These are phyloP conservation scores for Capronia coronata DNA, from an alignment of 2,329 filamentous ascomycete species.

Conservation along the genomic window DNA sequence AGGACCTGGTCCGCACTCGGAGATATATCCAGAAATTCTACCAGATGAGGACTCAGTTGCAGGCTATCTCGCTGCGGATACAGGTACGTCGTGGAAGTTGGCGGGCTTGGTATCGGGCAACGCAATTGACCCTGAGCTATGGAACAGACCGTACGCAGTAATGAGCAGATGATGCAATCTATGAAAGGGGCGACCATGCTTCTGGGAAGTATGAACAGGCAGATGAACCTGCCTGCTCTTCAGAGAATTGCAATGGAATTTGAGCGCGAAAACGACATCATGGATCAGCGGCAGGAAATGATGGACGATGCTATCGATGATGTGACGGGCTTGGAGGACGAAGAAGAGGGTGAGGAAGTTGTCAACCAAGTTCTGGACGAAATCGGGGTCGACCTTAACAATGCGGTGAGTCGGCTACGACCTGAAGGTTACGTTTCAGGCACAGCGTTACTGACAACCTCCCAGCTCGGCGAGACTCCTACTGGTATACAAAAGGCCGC, in stretches of 20 bases:
- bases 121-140: background rate
- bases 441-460: conserved; percentile 12
- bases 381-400: conserved; percentile 87
- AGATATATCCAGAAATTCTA: conserved; percentile 95
- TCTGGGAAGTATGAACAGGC: conserved; percentile 91
- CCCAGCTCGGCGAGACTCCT: conserved; percentile 83
- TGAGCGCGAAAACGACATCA: conserved; percentile 96
- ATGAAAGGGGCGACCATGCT: conserved; percentile 97
- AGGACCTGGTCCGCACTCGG: conserved; percentile 88
- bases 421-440: conserved; percentile 8
- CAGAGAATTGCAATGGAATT: conserved; percentile 99
- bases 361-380: conserved; percentile 95
- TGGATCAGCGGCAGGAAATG: conserved; percentile 98
- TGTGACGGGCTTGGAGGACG: conserved; percentile 80
- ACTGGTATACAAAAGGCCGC: conserved; percentile 69
- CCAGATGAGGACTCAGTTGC: conserved; percentile 91
- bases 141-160: conserved; percentile 81
- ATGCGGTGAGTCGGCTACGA: conserved; percentile 60
- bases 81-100: conserved; percentile 54
- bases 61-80: conserved; percentile 89
- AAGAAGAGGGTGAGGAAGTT: conserved; percentile 94
- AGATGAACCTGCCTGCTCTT: conserved; percentile 92
- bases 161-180: conserved; percentile 99
- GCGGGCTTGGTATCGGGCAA: background rate
- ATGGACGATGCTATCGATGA: conserved; percentile 99